These are phyloP conservation scores for Funneliformis caledonium DNA, from an alignment of 371 early-diverging fungal species.

Conservation along the genomic window DNA sequence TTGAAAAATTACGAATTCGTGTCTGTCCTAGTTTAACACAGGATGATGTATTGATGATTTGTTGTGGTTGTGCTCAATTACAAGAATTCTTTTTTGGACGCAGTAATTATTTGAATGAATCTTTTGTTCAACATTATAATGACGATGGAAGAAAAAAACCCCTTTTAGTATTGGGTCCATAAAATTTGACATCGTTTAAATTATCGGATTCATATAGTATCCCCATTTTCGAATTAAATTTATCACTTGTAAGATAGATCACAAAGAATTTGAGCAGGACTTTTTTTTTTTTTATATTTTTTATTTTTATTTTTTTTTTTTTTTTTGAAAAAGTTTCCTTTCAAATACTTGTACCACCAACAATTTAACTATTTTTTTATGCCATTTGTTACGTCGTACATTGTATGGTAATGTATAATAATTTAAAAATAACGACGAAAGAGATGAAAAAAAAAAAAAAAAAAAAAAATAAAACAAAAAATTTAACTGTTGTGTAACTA, in stretches of 20 bases:
- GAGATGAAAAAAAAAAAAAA: too few species aligned
- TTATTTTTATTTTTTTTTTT: too few species aligned
- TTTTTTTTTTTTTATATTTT: too few species aligned
- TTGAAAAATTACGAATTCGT: slow-evolving; percentile 36
- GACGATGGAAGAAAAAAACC: slow-evolving; percentile 24
- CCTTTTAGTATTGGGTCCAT: slow-evolving; percentile 28
- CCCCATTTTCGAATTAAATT: too few species aligned
- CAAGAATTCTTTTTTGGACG: slow-evolving; percentile 38
- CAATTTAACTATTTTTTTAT: too few species aligned
- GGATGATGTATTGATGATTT: slow-evolving; percentile 16
- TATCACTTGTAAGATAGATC: too few species aligned
- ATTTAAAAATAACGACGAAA: too few species aligned
- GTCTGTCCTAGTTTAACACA: slow-evolving; percentile 27
- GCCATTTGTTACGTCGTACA: not conserved
- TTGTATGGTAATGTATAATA: not conserved
- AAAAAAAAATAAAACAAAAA: too few species aligned
- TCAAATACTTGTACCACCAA: not conserved
- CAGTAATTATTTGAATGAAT: slow-evolving; percentile 7
- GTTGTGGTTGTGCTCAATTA: slow-evolving; percentile 29
- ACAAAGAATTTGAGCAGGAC: too few species aligned
- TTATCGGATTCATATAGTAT: too few species aligned
- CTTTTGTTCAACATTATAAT: slow-evolving; percentile 32
- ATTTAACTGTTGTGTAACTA: too few species aligned
- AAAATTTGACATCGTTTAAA: not conserved
- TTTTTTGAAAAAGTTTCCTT: too few species aligned